Evolutionary conservation across 1,284 basidiomycete genomes (phyloP), one percentile per base, ranked within the genome.

Genomic region (Microstroma glucosiphilum): DNA sequence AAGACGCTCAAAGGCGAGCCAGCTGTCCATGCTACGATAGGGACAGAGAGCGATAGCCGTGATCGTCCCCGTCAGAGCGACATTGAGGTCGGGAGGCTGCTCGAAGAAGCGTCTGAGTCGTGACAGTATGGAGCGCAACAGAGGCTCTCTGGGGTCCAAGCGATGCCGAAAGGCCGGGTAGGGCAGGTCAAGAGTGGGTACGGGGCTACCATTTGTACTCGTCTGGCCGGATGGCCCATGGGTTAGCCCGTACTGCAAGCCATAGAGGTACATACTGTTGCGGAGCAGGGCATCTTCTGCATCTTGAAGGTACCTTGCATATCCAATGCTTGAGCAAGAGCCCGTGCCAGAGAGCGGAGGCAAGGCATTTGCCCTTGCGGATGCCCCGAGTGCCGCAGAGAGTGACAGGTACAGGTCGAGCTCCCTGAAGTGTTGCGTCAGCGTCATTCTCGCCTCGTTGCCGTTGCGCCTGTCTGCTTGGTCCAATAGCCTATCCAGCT

Each of bases 1-100:
- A 9, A 21, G 25, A 40, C 23, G 51, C 58, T 63, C 59, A 17
- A 71, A 73, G 0, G 72, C 61, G 11, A 96, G 79, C 92, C 91
- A 97, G 0, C 92, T 91, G 0, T 88, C 86, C 23, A 96, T 82
- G 1, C 89, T 91, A 9, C 92, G 85, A 72, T 91, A 84, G 1
- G 92, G 90, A 74, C 91, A 91, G 13, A 87, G 82, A 0, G 89
- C 89, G 6, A 97, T 82, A 2, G 87, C 86, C 0, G 89, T 85
- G 12, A 96, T 79, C 1, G 88, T 85, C 9, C 90, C 91, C 0
- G 91, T 96, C 64, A 96, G 80, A 0, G 90, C 88, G 61, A 97
- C 85, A 77, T 97, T 97, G 76, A 85, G 85, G 69, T 93, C 89
- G 1, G 92, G 88, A 0, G 87, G 84, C 63, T 93, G 90, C 4